Evolutionary conservation across 2,329 filamentous ascomycete species (phyloP), one percentile per base, ranked within the genome.

Genomic region (Botryosphaeria dothidea): DNA sequence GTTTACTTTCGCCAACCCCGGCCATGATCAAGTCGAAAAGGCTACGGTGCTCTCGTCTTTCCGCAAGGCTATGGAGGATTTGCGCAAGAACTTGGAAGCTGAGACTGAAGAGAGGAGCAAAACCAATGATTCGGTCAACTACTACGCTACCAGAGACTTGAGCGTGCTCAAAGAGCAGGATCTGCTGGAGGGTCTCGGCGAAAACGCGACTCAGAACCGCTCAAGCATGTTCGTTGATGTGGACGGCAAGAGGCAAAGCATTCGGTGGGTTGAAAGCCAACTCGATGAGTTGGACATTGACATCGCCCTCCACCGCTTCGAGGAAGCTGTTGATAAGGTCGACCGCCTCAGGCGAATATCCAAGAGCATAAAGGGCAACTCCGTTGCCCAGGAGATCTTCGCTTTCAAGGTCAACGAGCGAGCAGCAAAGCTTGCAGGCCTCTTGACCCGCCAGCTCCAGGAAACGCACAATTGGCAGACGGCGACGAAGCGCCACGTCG

Each of bases 261-360:
- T 99, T 52, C 91, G 94, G 62, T 97, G 92, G 92, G 92, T 99
- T 0, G 95, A 99, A 76, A 88, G 89, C 61, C 92, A 98, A 78
- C 91, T 99, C 77, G 95, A 99, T 74, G 92, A 96, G 73, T 86
- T 99, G 5, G 95, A 99, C 73, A 98, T 98, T 71, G 90, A 96
- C 71, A 93, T 99, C 72, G 94, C 95, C 0, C 84, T 97, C 58
- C 94, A 98, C 75, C 86, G 87, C 46, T 95, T 97, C 69, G 93
- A 97, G 71, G 86, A 89, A 21, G 91, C 95, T 0, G 95, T 98
- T 0, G 84, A 85, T 4, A 87, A 90, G 31, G 90, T 97, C 1
- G 95, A 98, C 77, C 92, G 92, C 72, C 84, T 99, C 43, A 91
- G 93, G 70, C 86, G 86, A 49, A 83, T 98, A 25, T 91, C 91